Conservation (phyloP, 805 yeast genomes). For the Hagleromyces aurorensis region DNA sequence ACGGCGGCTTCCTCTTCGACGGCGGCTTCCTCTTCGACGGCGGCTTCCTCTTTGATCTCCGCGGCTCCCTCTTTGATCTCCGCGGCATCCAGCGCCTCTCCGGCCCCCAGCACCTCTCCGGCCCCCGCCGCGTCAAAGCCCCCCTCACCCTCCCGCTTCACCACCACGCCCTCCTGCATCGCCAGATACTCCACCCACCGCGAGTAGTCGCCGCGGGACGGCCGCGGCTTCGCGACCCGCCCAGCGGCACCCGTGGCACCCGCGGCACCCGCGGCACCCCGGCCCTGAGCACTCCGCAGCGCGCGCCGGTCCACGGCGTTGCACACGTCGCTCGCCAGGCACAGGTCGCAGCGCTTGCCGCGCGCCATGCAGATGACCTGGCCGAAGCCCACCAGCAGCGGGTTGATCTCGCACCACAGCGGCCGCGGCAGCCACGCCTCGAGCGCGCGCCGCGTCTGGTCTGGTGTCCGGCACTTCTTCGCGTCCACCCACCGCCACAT, state of each 20-base stretch:
- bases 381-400: constrained; percentile 86
- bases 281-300: too few relatives aligned
- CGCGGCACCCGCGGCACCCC: too few relatives aligned
- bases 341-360: constrained; percentile 62
- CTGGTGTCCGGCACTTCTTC: constrained; percentile 52
- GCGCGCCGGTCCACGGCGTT: constrained; percentile 43
- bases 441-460: constrained; percentile 57
- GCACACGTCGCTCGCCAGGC: constrained; percentile 54
- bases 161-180: too few relatives aligned
- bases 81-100: too few relatives aligned
- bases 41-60: too few relatives aligned
- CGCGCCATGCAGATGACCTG: constrained; percentile 77
- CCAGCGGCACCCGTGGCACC: constrained; percentile 14
- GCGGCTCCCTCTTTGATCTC: too few relatives aligned
- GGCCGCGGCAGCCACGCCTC: constrained; percentile 68
- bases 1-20: too few relatives aligned
- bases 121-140: too few relatives aligned
- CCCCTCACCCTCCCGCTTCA: too few relatives aligned
- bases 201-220: constrained; percentile 39
- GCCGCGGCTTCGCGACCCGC: constrained; percentile 16
- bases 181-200: constrained; percentile 27
- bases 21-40: too few relatives aligned
- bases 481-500: constrained; percentile 72
- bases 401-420: constrained; percentile 80
- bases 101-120: too few relatives aligned